These are phyloP conservation scores for Trichosanthes cucumerina DNA, from an alignment of 306 rosid genomes.

Conservation along the genomic window DNA sequence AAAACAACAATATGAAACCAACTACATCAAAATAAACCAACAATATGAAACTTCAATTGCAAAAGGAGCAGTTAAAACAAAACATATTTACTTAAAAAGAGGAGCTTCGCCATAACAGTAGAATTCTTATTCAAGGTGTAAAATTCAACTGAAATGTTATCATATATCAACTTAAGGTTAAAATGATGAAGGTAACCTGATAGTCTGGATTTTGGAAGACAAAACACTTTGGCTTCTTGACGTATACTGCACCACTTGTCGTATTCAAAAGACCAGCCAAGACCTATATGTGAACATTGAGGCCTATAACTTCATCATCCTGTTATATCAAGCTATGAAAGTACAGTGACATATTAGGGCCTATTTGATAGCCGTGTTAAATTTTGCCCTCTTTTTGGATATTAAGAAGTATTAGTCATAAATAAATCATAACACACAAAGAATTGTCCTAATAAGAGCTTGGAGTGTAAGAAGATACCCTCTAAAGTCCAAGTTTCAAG, in stretches of 20 bases:
- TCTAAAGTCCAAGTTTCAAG: neutral
- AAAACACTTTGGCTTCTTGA: constrained; percentile 53
- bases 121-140: neutral
- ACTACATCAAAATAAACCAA: neutral
- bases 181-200: constrained; percentile 35
- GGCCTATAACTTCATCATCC: neutral
- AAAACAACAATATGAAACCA: neutral
- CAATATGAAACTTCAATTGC: neutral
- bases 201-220: constrained; percentile 87
- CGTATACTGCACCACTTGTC: constrained; percentile 41
- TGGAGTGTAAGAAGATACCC: neutral
- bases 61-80: neutral
- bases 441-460: neutral
- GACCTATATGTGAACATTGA: constrained; percentile 25
- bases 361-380: neutral
- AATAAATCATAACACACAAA: neutral
- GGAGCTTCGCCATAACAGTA: neutral
- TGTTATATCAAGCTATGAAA: neutral
- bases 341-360: neutral
- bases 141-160: neutral
- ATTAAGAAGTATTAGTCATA: neutral
- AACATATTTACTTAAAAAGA: neutral
- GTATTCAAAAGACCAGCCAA: constrained; percentile 79
- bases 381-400: neutral
- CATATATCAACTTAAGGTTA: neutral